phyloP scores from a whole-genome alignment of 768 basidiomycete species.

The Suillus spraguei region DNA sequence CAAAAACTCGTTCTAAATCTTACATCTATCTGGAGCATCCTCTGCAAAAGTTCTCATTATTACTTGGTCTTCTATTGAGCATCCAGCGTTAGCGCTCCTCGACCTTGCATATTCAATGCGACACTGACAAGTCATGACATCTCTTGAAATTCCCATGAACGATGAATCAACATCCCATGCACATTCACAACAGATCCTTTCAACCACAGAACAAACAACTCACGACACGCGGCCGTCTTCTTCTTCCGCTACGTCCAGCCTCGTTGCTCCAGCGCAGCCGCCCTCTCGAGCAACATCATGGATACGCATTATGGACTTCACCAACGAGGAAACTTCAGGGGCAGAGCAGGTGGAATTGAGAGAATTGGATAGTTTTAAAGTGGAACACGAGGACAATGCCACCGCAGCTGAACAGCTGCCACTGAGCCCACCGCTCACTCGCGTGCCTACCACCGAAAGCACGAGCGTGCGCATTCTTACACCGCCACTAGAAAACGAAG shows the following conservation, averaged over 20 bases:
- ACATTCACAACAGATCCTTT: not conserved
- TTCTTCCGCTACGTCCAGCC: constrained; percentile 19
- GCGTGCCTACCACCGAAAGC: constrained; percentile 24
- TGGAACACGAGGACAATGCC: not conserved
- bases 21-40: not conserved
- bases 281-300: constrained; percentile 32
- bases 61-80: not conserved
- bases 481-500: constrained; percentile 9
- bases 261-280: constrained; percentile 17
- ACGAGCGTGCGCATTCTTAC: constrained; percentile 5
- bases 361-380: not conserved
- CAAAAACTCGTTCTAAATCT: not conserved
- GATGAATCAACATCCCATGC: constrained; percentile 16
- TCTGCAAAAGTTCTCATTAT: not conserved
- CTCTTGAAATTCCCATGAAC: constrained; percentile 26
- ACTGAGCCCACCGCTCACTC: constrained; percentile 35
- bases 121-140: constrained; percentile 27
- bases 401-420: constrained; percentile 26
- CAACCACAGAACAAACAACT: constrained; percentile 6
- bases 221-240: constrained; percentile 10
- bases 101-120: constrained; percentile 19
- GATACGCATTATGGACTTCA: constrained; percentile 21
- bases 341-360: constrained; percentile 15
- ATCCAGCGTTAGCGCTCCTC: not conserved
- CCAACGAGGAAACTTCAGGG: constrained; percentile 5